Evolutionary conservation across 73 alveolate genomes (phyloP).

Genomic region (Paramecium caudatum): DNA sequence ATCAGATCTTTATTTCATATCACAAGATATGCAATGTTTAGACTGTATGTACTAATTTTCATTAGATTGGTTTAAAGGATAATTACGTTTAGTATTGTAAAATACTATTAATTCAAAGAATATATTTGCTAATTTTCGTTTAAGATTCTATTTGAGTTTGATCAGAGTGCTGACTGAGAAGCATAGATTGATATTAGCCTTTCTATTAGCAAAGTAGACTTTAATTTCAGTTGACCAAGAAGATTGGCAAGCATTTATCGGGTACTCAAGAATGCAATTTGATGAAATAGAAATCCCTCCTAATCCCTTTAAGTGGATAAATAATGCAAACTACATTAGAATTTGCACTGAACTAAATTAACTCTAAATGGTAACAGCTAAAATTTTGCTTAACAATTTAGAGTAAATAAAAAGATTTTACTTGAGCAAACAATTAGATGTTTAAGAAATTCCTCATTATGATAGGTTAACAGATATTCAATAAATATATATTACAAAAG

Average conservation of each 20-base stretch:
- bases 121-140: slow-evolving; percentile 35
- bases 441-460: not conserved
- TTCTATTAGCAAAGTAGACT: slow-evolving; percentile 11
- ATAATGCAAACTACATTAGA: not conserved
- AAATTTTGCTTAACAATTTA: slow-evolving; percentile 1
- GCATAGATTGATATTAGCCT: slow-evolving; percentile 7
- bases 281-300: slow-evolving; percentile 82
- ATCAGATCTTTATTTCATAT: slow-evolving; percentile 87
- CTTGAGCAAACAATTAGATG: not conserved
- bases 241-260: slow-evolving; percentile 70
- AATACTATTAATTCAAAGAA: slow-evolving; percentile 58
- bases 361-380: not conserved
- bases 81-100: slow-evolving; percentile 71
- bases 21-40: slow-evolving; percentile 84
- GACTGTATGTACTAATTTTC: slow-evolving; percentile 94
- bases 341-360: not conserved
- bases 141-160: slow-evolving; percentile 6
- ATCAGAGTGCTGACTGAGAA: slow-evolving; percentile 3
- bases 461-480: slow-evolving; percentile 4
- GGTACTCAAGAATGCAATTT: slow-evolving; percentile 78
- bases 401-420: slow-evolving; percentile 34
- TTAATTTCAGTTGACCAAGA: slow-evolving; percentile 31
- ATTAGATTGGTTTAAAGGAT: slow-evolving; percentile 83
- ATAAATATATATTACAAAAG: slow-evolving; percentile 9
- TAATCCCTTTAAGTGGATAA: slow-evolving; percentile 47